phyloP scores from a whole-genome alignment of 169 alveolate genomes.

The Eimeria acervulina region DNA sequence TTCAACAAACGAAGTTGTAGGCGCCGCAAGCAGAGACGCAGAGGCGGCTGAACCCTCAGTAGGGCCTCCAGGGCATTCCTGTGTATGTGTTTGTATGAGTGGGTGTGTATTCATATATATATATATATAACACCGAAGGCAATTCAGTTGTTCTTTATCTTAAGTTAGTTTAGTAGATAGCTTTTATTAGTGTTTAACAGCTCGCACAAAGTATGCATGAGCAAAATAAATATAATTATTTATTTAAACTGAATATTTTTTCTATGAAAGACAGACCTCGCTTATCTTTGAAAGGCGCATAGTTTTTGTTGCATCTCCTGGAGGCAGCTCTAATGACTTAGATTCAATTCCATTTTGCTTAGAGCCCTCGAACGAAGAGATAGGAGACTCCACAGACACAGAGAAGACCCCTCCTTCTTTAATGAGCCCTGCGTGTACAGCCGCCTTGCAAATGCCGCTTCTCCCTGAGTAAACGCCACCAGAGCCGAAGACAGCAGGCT shows the following conservation, averaged over 20 bases:
- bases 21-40: constrained; percentile 5
- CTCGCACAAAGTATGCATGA: no score
- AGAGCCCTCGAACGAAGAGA: constrained; percentile 91
- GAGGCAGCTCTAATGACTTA: constrained; percentile 85
- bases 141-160: no score
- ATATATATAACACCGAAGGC: not conserved
- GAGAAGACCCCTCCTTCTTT: constrained; percentile 89
- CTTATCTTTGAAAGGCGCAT: constrained; percentile 85
- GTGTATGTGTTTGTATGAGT: not conserved
- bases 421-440: constrained; percentile 93
- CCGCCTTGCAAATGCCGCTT: constrained; percentile 95
- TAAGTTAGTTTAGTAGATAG: no score
- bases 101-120: not conserved
- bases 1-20: constrained; percentile 59
- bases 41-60: constrained; percentile 52
- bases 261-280: constrained; percentile 74
- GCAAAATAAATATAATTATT: no score
- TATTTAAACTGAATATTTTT: no score
- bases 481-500: constrained; percentile 90
- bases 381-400: constrained; percentile 92
- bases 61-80: constrained; percentile 86
- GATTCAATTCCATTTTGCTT: constrained; percentile 92
- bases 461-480: constrained; percentile 92
- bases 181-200: no score
- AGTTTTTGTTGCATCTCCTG: constrained; percentile 75